These are phyloP conservation scores for Cardamine occulta DNA, from an alignment of 345 rosid species.

Conservation along the genomic window DNA sequence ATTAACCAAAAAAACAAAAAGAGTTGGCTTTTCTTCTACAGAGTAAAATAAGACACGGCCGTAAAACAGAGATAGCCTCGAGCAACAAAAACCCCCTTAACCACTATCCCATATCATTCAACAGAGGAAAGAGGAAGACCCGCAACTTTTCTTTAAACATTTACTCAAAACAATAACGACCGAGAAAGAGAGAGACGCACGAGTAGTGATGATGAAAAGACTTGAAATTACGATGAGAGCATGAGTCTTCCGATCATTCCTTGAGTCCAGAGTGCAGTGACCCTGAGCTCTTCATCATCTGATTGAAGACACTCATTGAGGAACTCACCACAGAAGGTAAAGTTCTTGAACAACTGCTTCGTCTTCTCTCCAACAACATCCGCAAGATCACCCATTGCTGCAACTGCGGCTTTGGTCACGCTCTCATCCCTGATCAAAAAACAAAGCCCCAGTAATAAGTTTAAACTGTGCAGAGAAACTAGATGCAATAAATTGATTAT, in stretches of 20 bases:
- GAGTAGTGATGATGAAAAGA: slow-evolving; percentile 5
- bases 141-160: slow-evolving; percentile 22
- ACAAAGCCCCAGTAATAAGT: slow-evolving; percentile 2
- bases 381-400: slow-evolving; percentile 94
- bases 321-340: slow-evolving; percentile 61
- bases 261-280: slow-evolving; percentile 85
- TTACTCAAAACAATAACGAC: slow-evolving; percentile 35
- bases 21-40: slow-evolving; percentile 14
- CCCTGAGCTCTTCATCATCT: slow-evolving; percentile 84
- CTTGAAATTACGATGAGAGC: slow-evolving; percentile 45
- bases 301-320: slow-evolving; percentile 77
- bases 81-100: slow-evolving; percentile 21
- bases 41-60: not conserved
- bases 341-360: slow-evolving; percentile 67
- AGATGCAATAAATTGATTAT: not conserved
- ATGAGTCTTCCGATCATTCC: slow-evolving; percentile 83
- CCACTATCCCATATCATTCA: slow-evolving; percentile 33
- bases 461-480: not conserved
- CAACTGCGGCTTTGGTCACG: slow-evolving; percentile 87
- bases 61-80: slow-evolving; percentile 24
- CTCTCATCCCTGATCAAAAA: slow-evolving; percentile 67
- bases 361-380: slow-evolving; percentile 80
- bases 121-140: slow-evolving; percentile 36
- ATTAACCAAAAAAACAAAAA: not conserved
- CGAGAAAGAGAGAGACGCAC: slow-evolving; percentile 5